Percentiles rank a stretch among this genome's conserved stretches.
Evolutionary conservation across 306 rosid genomes (phyloP).

Genomic region (Canavalia ensiformis): DNA sequence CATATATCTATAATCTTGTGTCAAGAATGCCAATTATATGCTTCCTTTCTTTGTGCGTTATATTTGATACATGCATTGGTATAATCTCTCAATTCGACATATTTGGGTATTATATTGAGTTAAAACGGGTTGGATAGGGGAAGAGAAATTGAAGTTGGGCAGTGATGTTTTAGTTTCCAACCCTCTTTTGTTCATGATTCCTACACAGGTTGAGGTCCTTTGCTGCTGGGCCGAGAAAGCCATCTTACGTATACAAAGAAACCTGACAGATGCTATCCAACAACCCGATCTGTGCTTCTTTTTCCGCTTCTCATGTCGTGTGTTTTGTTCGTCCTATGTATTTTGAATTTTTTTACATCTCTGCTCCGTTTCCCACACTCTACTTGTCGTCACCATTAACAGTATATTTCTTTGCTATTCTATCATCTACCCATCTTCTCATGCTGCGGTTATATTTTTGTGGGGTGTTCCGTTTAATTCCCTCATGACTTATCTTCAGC

Average conservation of each 20-base stretch:
- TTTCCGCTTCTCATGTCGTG: background rate
- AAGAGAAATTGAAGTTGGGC: slow-evolving; percentile 19
- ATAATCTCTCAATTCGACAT: background rate
- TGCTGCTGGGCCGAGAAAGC: slow-evolving; percentile 56
- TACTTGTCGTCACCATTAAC: background rate
- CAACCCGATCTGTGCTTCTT: slow-evolving; percentile 12
- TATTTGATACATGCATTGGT: background rate
- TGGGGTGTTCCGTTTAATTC: background rate
- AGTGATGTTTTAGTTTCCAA: slow-evolving; percentile 45
- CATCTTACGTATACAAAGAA: slow-evolving; percentile 53
- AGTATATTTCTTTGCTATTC: background rate
- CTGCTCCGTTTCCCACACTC: slow-evolving; percentile 1
- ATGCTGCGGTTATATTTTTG: background rate
- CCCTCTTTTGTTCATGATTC: slow-evolving; percentile 52
- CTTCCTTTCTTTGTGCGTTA: background rate
- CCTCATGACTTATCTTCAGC: background rate
- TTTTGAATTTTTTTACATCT: slow-evolving; percentile 29
- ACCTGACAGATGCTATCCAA: slow-evolving; percentile 42
- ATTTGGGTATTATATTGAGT: background rate
- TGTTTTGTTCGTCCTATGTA: slow-evolving; percentile 42
- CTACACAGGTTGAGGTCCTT: slow-evolving; percentile 63
- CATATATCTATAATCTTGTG: background rate
- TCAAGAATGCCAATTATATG: slow-evolving; percentile 20
- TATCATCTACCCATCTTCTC: background rate
- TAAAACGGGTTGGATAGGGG: background rate